Percentiles rank a stretch among this genome's conserved stretches.
phyloP scores from a whole-genome alignment of 139 green algal genomes.

The Chlorella vulgaris region DNA sequence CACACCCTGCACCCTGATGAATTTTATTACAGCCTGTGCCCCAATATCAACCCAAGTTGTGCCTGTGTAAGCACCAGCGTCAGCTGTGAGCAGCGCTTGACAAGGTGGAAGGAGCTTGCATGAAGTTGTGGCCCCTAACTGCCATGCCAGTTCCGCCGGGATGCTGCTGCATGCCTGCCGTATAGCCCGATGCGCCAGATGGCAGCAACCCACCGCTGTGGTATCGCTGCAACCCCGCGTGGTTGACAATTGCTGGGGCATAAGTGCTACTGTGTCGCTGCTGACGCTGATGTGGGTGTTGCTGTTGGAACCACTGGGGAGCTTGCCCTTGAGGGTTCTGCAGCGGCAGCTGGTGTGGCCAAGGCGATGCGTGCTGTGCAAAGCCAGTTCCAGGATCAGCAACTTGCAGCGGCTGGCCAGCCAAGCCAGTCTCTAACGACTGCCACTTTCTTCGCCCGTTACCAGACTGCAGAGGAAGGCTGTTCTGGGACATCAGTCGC shows the following conservation, averaged over 20 bases:
- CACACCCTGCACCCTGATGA: no score
- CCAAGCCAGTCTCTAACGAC: no score
- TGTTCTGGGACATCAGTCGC: neutral
- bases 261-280: neutral
- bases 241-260: neutral
- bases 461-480: neutral
- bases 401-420: no score
- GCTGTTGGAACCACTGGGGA: no score
- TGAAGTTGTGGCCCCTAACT: neutral
- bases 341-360: neutral
- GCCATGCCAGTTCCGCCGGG: neutral
- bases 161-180: neutral
- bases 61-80: neutral
- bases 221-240: neutral
- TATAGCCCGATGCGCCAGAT: neutral
- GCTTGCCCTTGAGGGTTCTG: neutral
- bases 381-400: no score
- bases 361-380: no score
- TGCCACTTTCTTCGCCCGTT: constrained; percentile 6
- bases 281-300: neutral
- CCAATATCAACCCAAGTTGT: no score
- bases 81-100: neutral
- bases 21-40: no score
- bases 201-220: neutral
- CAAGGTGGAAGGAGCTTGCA: no score